phyloP scores from a whole-genome alignment of 805 yeast species.

The Zygoascus bituminiphila region DNA sequence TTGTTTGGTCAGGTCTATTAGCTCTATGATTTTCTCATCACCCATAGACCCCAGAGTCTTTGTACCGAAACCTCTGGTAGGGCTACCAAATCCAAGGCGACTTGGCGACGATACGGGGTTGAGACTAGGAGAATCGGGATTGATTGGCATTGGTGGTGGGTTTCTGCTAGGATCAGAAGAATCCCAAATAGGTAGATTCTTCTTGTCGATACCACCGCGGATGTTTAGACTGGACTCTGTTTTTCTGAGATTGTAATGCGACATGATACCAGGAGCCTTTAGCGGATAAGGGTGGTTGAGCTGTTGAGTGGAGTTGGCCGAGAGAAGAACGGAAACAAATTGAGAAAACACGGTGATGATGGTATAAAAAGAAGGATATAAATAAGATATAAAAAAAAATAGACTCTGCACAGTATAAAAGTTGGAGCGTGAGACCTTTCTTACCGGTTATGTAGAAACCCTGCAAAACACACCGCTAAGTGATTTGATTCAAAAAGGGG shows the following conservation, averaged over 20 bases:
- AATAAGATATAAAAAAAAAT: background rate
- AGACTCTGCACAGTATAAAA: background rate
- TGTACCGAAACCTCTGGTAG: constrained; percentile 20
- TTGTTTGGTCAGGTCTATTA: constrained; percentile 23
- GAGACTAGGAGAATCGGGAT: constrained; percentile 32
- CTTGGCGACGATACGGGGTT: constrained; percentile 14
- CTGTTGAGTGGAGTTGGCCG: background rate
- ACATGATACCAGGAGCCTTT: background rate
- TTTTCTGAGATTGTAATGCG: constrained; percentile 9
- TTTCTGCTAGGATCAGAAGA: constrained; percentile 34
- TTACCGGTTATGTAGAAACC: background rate
- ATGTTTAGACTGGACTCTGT: constrained; percentile 23
- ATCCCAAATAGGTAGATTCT: constrained; percentile 31
- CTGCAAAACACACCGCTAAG: background rate
- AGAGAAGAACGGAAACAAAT: background rate
- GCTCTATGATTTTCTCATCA: constrained; percentile 17
- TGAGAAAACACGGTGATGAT: background rate
- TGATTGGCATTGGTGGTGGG: constrained; percentile 36
- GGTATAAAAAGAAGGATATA: background rate
- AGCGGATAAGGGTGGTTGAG: background rate
- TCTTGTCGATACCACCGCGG: constrained; percentile 10
- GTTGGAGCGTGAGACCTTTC: background rate
- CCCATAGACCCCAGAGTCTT: constrained; percentile 12
- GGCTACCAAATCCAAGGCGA: background rate
- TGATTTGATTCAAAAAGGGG: background rate